Conservation (phyloP, 257 asterid species). For the Scutellaria barbata region DNA sequence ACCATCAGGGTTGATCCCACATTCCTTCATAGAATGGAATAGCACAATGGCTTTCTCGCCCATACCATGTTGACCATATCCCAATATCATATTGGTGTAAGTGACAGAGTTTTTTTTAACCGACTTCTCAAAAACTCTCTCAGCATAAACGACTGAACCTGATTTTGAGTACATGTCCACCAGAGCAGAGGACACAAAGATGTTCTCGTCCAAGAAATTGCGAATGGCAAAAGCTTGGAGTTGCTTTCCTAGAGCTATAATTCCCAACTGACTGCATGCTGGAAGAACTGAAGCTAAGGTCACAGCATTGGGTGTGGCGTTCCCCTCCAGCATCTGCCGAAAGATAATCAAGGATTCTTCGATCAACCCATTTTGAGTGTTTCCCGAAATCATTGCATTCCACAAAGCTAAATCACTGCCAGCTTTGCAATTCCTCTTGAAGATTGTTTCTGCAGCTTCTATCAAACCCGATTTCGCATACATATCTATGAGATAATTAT, state of each 20-base stretch:
- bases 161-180: constrained; percentile 93
- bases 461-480: constrained; percentile 67
- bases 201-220: constrained; percentile 59
- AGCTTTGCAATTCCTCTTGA: constrained; percentile 38
- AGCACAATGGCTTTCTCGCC: constrained; percentile 68
- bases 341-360: constrained; percentile 59
- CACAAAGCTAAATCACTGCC: constrained; percentile 67
- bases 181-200: constrained; percentile 77
- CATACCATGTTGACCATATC: constrained; percentile 92
- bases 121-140: constrained; percentile 56
- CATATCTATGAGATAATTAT: constrained; percentile 78
- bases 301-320: constrained; percentile 66
- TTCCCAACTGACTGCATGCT: constrained; percentile 70
- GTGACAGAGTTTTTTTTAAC: constrained; percentile 71
- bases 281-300: constrained; percentile 86
- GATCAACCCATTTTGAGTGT: constrained; percentile 63
- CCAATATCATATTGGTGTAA: constrained; percentile 85
- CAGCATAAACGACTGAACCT: constrained; percentile 69
- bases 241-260: constrained; percentile 65
- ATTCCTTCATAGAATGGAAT: constrained; percentile 58
- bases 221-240: constrained; percentile 73
- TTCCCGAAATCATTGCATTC: constrained; percentile 82
- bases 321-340: constrained; percentile 61
- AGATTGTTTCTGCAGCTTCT: constrained; percentile 55
- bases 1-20: constrained; percentile 56